Evolutionary conservation across 2,329 filamentous ascomycete species (phyloP).

Genomic region (Rhynchosporium secalis): DNA sequence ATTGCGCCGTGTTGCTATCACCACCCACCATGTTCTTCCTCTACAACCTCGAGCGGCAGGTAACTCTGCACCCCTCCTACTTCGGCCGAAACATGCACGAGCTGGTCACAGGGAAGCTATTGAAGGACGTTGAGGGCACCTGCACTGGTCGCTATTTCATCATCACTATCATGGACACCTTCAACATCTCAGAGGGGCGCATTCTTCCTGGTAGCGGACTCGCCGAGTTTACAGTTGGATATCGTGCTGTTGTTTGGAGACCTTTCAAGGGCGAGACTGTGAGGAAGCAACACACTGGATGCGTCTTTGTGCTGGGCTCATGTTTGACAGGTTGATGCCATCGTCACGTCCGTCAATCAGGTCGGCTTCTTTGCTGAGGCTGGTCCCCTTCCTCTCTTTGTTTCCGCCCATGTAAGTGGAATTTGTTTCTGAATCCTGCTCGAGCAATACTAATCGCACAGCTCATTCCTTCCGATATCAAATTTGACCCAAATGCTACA

Average conservation of each 20-base stretch:
- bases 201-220: slow-evolving; percentile 89
- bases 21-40: slow-evolving; percentile 88
- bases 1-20: slow-evolving; percentile 1
- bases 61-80: slow-evolving; percentile 94
- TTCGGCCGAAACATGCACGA: slow-evolving; percentile 93
- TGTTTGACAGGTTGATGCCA: slow-evolving; percentile 75
- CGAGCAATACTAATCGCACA: slow-evolving; percentile 41
- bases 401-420: slow-evolving; percentile 50
- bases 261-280: slow-evolving; percentile 98
- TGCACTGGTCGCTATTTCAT: slow-evolving; percentile 97
- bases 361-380: slow-evolving; percentile 89
- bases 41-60: slow-evolving; percentile 91
- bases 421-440: not conserved
- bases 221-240: slow-evolving; percentile 92
- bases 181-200: slow-evolving; percentile 89
- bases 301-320: slow-evolving; percentile 26
- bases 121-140: slow-evolving; percentile 91
- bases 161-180: slow-evolving; percentile 95
- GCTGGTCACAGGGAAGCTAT: slow-evolving; percentile 83
- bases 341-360: slow-evolving; percentile 87
- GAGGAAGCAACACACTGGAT: slow-evolving; percentile 42
- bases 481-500: slow-evolving; percentile 92
- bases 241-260: slow-evolving; percentile 94
- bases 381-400: slow-evolving; percentile 75
- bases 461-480: slow-evolving; percentile 90